A percentile compares a stretch with the other conserved stretches of the same genome.
Conservation (phyloP, 495 filamentous ascomycete species). For the Aspergillus avenaceus region DNA sequence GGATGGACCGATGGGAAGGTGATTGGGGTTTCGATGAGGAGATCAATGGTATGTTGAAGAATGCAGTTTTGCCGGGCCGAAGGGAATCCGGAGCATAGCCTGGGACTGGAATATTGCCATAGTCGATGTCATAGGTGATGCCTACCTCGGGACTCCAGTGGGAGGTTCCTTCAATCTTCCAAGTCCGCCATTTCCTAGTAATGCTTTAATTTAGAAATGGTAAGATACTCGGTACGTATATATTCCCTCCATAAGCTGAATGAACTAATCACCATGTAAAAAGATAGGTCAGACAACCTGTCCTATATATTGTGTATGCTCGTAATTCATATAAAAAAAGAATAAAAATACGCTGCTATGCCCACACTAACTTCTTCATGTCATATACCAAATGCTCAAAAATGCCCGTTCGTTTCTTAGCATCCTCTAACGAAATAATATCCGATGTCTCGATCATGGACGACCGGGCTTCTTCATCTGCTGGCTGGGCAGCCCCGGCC, state of each 20-base stretch:
- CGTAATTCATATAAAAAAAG: neutral
- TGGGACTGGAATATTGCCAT: too few relatives aligned
- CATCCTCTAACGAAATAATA: conserved; percentile 77
- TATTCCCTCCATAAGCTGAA: too few relatives aligned
- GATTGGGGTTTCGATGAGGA: conserved; percentile 66
- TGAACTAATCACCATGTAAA: neutral
- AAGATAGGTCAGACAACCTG: too few relatives aligned
- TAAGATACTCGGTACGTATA: too few relatives aligned
- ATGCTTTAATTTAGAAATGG: too few relatives aligned
- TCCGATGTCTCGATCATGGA: conserved; percentile 61
- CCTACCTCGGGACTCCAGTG: too few relatives aligned
- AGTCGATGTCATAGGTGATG: too few relatives aligned
- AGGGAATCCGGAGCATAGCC: too few relatives aligned
- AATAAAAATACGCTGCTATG: conserved; percentile 32
- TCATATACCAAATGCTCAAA: conserved; percentile 82
- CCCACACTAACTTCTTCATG: conserved; percentile 91
- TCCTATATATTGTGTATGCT: neutral
- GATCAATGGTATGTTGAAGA: conserved; percentile 56
- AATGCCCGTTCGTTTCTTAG: conserved; percentile 80
- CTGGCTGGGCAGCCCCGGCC: conserved; percentile 18
- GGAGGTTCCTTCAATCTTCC: too few relatives aligned
- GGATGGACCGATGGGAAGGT: conserved; percentile 69
- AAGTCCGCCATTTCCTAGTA: too few relatives aligned
- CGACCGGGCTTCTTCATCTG: conserved; percentile 2
- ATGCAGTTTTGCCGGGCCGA: conserved; percentile 48